Evolutionary conservation across 2,329 filamentous ascomycete genomes (phyloP), one percentile per base, ranked within the genome.

Genomic region (Fusarium pseudocircinatum): DNA sequence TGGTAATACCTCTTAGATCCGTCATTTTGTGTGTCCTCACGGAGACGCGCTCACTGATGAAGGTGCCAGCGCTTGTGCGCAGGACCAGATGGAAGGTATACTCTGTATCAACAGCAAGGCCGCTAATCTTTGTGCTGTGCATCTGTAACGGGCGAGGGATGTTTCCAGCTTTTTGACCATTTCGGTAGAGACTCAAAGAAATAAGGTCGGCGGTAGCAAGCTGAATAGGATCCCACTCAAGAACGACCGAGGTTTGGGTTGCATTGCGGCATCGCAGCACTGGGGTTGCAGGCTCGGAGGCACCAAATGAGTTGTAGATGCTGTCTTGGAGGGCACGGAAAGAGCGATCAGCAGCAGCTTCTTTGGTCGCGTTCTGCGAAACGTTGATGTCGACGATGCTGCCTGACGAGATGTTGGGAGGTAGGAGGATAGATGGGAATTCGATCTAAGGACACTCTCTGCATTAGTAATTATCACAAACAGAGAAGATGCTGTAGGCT

Each of bases 1-100:
- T 93, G 30, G 96, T 98, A 82, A 99, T 95, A 66, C 96, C 96
- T 75, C 93, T 95, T 58, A 99, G 87, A 82, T 99, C 95, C 43
- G 96, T 98, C 95, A 99, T 98, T 86, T 98, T 97, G 86, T 99
- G 96, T 50, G 96, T 99, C 79, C 93, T 91, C 66, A 97, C 95
- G 8, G 89, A 89, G 59, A 99, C 87, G 81, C 93, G 94, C 74
- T 97, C 94, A 81, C 93, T 96, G 69, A 89, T 89, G 79, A 91
- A 95, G 43, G 94, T 97, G 67, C 96, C 96, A 9, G 96, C 96
- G 62, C 91, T 95, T 12, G 96, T 99, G 78, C 94, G 90, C 80
- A 99, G 86, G 15, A 98, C 93, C 57, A 98, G 88, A 81, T 98
- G 94, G 85, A 99, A 99, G 4, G 90, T 92, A 84, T 98, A 99